These are phyloP conservation scores for Phytophthora crassamura DNA, from an alignment of 352 stramenopile species.

Conservation along the genomic window DNA sequence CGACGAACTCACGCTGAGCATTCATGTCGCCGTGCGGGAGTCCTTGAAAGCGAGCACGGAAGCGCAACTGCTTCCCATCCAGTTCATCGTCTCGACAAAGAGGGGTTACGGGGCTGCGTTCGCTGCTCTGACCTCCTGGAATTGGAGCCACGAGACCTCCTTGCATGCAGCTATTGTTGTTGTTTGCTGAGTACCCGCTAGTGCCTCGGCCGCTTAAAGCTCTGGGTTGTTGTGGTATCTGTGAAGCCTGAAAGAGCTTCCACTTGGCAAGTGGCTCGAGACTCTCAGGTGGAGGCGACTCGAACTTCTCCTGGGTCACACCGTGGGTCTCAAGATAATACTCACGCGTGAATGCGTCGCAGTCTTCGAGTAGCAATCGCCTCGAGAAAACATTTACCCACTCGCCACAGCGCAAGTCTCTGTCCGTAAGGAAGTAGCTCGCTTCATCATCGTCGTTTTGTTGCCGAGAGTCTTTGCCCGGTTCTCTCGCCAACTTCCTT, in stretches of 20 bases:
- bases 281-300: conserved; percentile 19
- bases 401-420: conserved; percentile 87
- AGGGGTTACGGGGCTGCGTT: conserved; percentile 16
- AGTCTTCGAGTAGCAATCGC: conserved; percentile 90
- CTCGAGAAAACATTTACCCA: conserved; percentile 86
- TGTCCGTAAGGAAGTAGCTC: conserved; percentile 55
- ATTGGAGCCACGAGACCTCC: conserved; percentile 34
- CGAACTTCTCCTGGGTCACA: conserved; percentile 77
- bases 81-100: conserved; percentile 51
- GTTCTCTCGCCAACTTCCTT: conserved; percentile 59
- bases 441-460: conserved; percentile 24
- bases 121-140: conserved; percentile 16
- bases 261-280: conserved; percentile 45
- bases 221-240: neutral
- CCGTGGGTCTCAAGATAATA: conserved; percentile 90
- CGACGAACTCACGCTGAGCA: conserved; percentile 66
- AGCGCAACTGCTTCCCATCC: conserved; percentile 76
- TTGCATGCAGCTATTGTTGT: conserved; percentile 44
- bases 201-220: conserved; percentile 30
- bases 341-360: conserved; percentile 90
- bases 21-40: conserved; percentile 46
- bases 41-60: conserved; percentile 70
- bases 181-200: conserved; percentile 37
- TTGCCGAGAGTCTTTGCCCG: conserved; percentile 24
- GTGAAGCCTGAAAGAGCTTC: conserved; percentile 57